A percentile compares a stretch with the other conserved stretches of the same genome.
phyloP scores from a whole-genome alignment of 306 rosid species.

The Glycine latifolia region DNA sequence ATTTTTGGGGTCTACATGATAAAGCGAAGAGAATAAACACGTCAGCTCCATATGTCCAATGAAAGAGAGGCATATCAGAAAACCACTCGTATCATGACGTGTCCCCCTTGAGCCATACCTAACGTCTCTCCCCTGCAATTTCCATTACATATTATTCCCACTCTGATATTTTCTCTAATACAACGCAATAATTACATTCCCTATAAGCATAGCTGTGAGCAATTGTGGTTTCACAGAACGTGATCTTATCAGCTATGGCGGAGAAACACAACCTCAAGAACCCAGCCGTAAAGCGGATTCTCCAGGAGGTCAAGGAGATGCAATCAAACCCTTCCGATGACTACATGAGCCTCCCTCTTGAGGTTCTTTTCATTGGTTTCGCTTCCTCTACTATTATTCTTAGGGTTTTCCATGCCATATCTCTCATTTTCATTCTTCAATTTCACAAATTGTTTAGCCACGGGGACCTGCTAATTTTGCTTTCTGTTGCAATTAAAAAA shows the following conservation, averaged over 20 bases:
- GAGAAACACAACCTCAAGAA: conserved; percentile 88
- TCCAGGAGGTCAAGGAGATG: conserved; percentile 95
- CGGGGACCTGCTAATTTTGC: too few species aligned
- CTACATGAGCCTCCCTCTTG: conserved; percentile 96
- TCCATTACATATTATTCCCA: background rate
- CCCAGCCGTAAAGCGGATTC: conserved; percentile 94
- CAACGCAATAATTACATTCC: background rate
- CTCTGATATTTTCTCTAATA: background rate
- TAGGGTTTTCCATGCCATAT: conserved; percentile 38
- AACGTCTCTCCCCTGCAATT: background rate
- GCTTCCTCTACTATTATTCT: background rate
- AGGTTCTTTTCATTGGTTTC: conserved; percentile 54
- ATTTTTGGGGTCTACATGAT: background rate
- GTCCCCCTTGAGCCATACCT: conserved; percentile 17
- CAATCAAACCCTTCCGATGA: conserved; percentile 92
- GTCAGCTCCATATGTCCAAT: conserved; percentile 32
- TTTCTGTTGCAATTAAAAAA: too few species aligned
- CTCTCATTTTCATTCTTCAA: background rate
- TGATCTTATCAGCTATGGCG: conserved; percentile 47
- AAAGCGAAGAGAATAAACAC: background rate
- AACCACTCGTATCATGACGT: conserved; percentile 42
- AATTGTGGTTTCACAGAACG: background rate
- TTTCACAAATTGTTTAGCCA: background rate
- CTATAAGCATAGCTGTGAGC: background rate
- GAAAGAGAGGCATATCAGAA: conserved; percentile 43